Base-by-base conservation (phyloP, 345 rosid genomes). In the Carallia pectinifolia region DNA sequence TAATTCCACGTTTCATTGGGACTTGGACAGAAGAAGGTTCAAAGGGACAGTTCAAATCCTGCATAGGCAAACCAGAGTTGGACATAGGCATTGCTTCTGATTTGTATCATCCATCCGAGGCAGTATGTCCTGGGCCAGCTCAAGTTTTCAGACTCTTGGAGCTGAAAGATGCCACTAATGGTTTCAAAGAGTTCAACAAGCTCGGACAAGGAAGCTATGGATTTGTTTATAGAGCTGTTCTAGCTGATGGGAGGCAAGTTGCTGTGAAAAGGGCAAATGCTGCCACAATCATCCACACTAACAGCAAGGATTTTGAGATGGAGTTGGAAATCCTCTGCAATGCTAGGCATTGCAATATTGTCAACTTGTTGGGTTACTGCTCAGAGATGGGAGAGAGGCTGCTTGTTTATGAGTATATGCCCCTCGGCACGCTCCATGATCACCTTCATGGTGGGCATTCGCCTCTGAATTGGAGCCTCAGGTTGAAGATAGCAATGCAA, bases 191-290 rank as follows among this genome's bases (percentile, higher is more conserved):
- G 80, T 94, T 94, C 80, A 94, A 88, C 36, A 96, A 87, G 83
- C 86, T 94, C 52, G 97, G 97, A 1, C 78, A 95, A 71, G 97
- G 97, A 77, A 91, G 90, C 80, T 91, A 86, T 40, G 95, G 98
- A 60, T 94, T 94, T 37, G 98, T 91, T 68, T 94, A 91, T 77
- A 91, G 85, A 74, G 97, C 96, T 19, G 80, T 88, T 59, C 74
- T 94, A 30, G 60, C 90, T 0, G 97, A 94, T 48, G 98, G 98
- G 30, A 81, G 83, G 53, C 95, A 88, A 74, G 98, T 91, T 44
- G 97, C 96, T 4, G 93, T 91, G 37, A 94, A 91, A 77, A 85
- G 97, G 69, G 96, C 97, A 3, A 94, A 94, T 66, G 98, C 98
- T 12, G 90, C 95, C 23, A 94, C 98, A 2, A 94, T 94, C 72